These are phyloP conservation scores for Barnettozyma salicaria DNA, from an alignment of 805 yeast genomes.

Conservation along the genomic window DNA sequence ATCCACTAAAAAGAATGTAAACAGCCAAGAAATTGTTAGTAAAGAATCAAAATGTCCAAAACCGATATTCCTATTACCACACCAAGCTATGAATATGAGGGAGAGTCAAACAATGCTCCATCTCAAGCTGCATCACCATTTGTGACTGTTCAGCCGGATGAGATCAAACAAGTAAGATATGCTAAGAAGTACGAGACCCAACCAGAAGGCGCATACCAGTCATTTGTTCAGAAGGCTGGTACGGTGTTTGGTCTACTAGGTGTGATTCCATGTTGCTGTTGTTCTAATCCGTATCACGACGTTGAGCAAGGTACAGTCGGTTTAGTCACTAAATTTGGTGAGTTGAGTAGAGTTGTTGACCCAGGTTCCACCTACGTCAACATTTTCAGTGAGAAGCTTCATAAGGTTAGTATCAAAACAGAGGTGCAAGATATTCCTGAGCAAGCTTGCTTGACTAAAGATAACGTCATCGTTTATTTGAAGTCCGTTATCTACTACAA, in stretches of 20 bases:
- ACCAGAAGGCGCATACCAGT: slow-evolving; percentile 36
- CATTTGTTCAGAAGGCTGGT: slow-evolving; percentile 38
- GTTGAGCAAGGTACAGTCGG: slow-evolving; percentile 69
- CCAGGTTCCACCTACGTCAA: slow-evolving; percentile 64
- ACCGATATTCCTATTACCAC: not conserved
- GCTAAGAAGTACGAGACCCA: slow-evolving; percentile 38
- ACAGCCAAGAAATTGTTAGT: not conserved
- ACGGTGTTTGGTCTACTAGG: slow-evolving; percentile 37
- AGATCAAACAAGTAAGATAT: slow-evolving; percentile 23
- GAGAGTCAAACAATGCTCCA: too few relatives aligned
- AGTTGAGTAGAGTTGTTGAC: slow-evolving; percentile 56
- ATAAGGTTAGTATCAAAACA: slow-evolving; percentile 46
- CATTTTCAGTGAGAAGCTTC: slow-evolving; percentile 54
- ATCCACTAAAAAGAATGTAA: not conserved
- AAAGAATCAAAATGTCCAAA: too few relatives aligned
- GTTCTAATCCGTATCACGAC: slow-evolving; percentile 50
- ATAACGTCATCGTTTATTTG: slow-evolving; percentile 55
- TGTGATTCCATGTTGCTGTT: slow-evolving; percentile 39
- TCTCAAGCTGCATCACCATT: not conserved
- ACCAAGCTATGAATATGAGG: too few relatives aligned
- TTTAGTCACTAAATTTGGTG: slow-evolving; percentile 59
- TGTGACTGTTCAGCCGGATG: slow-evolving; percentile 7
- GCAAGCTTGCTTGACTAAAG: slow-evolving; percentile 66
- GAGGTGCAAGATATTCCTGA: slow-evolving; percentile 59
- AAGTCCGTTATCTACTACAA: slow-evolving; percentile 65